Evolutionary conservation across 768 basidiomycete species (phyloP).

Genomic region (Piloderma croceum): DNA sequence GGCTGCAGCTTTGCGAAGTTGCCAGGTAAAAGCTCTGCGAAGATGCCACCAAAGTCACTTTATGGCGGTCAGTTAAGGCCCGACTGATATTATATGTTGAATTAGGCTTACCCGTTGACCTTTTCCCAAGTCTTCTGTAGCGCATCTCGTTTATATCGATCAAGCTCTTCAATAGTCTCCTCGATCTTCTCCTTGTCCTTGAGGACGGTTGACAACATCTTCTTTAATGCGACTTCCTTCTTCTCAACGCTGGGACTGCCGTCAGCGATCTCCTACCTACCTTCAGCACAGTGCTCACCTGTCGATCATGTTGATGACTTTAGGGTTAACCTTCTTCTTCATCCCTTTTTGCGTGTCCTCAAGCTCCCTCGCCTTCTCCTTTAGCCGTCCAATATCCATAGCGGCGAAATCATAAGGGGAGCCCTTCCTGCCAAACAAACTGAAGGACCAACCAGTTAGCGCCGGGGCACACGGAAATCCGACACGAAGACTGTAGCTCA

Average conservation of each 20-base stretch:
- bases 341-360: conserved; percentile 74
- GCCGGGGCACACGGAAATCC: conserved; percentile 1
- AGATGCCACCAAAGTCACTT: conserved; percentile 95
- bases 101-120: conserved; percentile 69
- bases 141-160: conserved; percentile 90
- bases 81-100: not conserved
- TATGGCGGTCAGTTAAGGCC: conserved; percentile 1
- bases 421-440: conserved; percentile 78
- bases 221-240: conserved; percentile 78
- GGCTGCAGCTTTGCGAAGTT: conserved; percentile 95
- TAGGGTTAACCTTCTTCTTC: conserved; percentile 95
- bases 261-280: not conserved
- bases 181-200: conserved; percentile 96
- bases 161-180: conserved; percentile 86
- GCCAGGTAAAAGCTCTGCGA: conserved; percentile 90
- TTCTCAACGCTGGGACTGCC: conserved; percentile 73
- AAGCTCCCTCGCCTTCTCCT: conserved; percentile 65
- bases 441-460: conserved; percentile 24
- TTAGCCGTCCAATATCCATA: conserved; percentile 54
- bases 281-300: conserved; percentile 46
- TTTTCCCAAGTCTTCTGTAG: conserved; percentile 94
- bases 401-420: conserved; percentile 76
- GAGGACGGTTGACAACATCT: conserved; percentile 82
- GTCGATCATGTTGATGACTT: conserved; percentile 95
- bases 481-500: conserved; percentile 35